phyloP scores from a whole-genome alignment of 192 early-diverging fungal genomes.

The Umbelopsis isabellina region DNA sequence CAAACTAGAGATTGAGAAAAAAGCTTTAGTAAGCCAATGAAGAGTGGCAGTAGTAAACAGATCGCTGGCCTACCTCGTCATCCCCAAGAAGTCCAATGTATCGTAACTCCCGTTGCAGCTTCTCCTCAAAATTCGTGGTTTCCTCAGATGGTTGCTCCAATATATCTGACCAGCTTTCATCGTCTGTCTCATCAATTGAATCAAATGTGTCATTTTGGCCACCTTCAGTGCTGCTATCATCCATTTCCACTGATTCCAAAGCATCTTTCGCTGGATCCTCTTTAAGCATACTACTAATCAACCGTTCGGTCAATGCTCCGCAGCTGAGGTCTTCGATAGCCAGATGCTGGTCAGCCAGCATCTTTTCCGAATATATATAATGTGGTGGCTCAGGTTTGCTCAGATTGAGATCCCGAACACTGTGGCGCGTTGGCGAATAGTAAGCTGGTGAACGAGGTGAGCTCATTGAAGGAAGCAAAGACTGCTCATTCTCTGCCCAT shows the following conservation, averaged over 20 bases:
- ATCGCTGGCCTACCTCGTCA: constrained; percentile 60
- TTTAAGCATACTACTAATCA: constrained; percentile 68
- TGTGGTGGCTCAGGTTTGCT: constrained; percentile 18
- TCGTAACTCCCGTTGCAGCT: constrained; percentile 79
- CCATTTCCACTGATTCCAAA: neutral
- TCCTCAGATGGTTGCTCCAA: constrained; percentile 38
- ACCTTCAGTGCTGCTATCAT: constrained; percentile 20
- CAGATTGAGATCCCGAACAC: neutral
- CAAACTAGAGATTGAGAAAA: constrained; percentile 40
- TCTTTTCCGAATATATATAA: constrained; percentile 27
- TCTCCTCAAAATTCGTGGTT: constrained; percentile 71
- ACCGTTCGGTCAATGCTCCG: constrained; percentile 76
- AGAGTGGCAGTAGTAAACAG: neutral
- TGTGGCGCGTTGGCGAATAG: constrained; percentile 25
- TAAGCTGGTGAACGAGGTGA: constrained; percentile 25
- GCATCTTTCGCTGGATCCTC: constrained; percentile 48
- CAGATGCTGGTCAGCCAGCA: constrained; percentile 40
- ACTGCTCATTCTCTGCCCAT: constrained; percentile 71
- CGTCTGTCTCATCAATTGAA: neutral
- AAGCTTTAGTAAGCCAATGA: neutral
- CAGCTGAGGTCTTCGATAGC: constrained; percentile 34
- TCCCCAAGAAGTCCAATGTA: constrained; percentile 83
- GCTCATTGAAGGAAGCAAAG: constrained; percentile 50
- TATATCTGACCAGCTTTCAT: neutral
- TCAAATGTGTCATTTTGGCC: constrained; percentile 18